Percentiles rank a stretch among this genome's conserved stretches.
phyloP scores from a whole-genome alignment of 2,329 filamentous ascomycete species.

The Penicillium thymicola region DNA sequence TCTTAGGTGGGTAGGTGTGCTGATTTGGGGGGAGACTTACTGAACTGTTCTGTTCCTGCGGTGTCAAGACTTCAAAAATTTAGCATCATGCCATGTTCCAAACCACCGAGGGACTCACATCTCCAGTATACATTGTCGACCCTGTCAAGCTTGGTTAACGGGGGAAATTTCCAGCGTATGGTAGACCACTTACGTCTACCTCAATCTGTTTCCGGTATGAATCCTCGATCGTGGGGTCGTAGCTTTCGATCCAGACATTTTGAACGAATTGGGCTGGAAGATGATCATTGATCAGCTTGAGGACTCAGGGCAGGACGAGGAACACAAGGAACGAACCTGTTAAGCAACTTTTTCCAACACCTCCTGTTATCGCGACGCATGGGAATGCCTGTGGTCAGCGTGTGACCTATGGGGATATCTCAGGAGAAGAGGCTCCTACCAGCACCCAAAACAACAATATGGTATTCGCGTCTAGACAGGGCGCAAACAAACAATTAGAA shows the following conservation, averaged over 20 bases:
- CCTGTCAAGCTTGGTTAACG: slow-evolving; percentile 52
- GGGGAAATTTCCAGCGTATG: background rate
- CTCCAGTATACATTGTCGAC: slow-evolving; percentile 82
- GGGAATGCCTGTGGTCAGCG: slow-evolving; percentile 19
- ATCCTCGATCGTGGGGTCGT: slow-evolving; percentile 84
- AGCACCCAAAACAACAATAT: slow-evolving; percentile 78
- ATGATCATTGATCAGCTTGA: slow-evolving; percentile 11
- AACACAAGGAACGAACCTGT: slow-evolving; percentile 60
- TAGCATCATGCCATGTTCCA: slow-evolving; percentile 9
- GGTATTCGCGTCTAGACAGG: slow-evolving; percentile 65
- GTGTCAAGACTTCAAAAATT: slow-evolving; percentile 66
- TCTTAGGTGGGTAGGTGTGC: background rate
- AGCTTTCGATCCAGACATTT: slow-evolving; percentile 91
- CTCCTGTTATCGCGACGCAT: slow-evolving; percentile 54
- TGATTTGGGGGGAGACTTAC: slow-evolving; percentile 52
- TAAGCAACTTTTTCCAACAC: slow-evolving; percentile 88
- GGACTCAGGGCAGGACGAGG: background rate
- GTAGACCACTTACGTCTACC: slow-evolving; percentile 68
- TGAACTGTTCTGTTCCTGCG: slow-evolving; percentile 88
- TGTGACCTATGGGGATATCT: slow-evolving; percentile 1
- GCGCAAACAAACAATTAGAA: slow-evolving; percentile 20
- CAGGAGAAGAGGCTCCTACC: slow-evolving; percentile 47
- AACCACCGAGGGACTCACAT: slow-evolving; percentile 58
- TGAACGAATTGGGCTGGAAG: slow-evolving; percentile 83
- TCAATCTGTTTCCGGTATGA: slow-evolving; percentile 85